These are phyloP conservation scores for Trichoderma aggressivum DNA, from an alignment of 2,329 filamentous ascomycete genomes.

Conservation along the genomic window DNA sequence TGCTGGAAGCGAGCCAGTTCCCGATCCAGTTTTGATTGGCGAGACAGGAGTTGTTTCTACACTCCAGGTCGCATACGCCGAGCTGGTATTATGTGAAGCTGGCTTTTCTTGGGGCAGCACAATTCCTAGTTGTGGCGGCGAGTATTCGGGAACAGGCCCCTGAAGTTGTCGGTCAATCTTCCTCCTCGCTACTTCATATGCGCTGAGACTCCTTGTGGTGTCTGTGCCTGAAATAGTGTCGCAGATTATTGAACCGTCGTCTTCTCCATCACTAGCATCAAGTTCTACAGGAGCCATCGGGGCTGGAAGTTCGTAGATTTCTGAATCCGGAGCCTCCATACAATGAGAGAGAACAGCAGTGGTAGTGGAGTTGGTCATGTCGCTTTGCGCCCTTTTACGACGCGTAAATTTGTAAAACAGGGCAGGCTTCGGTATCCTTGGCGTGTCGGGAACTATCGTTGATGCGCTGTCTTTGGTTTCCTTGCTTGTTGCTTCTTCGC, in stretches of 20 bases:
- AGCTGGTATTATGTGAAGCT: not conserved
- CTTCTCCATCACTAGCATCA: slow-evolving; percentile 37
- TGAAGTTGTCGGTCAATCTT: slow-evolving; percentile 52
- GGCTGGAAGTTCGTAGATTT: slow-evolving; percentile 52
- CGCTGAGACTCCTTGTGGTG: slow-evolving; percentile 38
- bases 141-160: slow-evolving; percentile 49
- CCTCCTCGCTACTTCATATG: slow-evolving; percentile 50
- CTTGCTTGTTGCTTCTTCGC: slow-evolving; percentile 26
- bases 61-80: not conserved
- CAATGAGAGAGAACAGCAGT: slow-evolving; percentile 27
- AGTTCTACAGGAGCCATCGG: slow-evolving; percentile 47
- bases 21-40: slow-evolving; percentile 22
- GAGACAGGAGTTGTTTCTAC: slow-evolving; percentile 21
- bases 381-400: slow-evolving; percentile 32
- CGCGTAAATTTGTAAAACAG: slow-evolving; percentile 43
- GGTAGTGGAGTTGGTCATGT: slow-evolving; percentile 22
- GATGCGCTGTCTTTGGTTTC: slow-evolving; percentile 39
- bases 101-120: slow-evolving; percentile 32
- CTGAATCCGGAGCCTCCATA: slow-evolving; percentile 39
- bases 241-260: slow-evolving; percentile 36
- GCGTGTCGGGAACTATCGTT: slow-evolving; percentile 29
- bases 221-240: slow-evolving; percentile 42
- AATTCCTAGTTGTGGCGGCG: slow-evolving; percentile 36
- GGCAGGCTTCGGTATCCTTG: slow-evolving; percentile 26
- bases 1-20: slow-evolving; percentile 28